Conservation (phyloP, 768 basidiomycete genomes). For the Podaxis mareebaensis region DNA sequence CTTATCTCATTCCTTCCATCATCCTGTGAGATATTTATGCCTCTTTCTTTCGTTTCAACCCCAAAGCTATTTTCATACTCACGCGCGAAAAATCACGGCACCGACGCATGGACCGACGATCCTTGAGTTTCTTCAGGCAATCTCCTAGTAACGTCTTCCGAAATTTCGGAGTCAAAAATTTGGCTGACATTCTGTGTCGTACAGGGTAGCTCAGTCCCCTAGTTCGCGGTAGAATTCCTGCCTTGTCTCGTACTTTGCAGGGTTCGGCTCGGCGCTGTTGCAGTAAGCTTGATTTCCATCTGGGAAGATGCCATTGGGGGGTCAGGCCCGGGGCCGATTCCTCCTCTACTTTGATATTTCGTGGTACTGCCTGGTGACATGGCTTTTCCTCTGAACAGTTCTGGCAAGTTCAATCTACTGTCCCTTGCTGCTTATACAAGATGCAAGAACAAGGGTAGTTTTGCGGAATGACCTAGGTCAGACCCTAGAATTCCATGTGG, state of each 20-base stretch:
- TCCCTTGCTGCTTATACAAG: too few relatives aligned
- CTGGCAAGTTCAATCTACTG: background rate
- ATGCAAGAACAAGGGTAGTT: too few relatives aligned
- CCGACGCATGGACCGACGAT: background rate
- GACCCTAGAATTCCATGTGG: too few relatives aligned
- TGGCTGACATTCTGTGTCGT: slow-evolving; percentile 43
- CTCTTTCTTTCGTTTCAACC: background rate
- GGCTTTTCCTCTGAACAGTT: slow-evolving; percentile 5
- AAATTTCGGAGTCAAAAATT: slow-evolving; percentile 39
- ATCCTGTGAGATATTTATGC: slow-evolving; percentile 36
- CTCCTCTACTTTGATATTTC: slow-evolving; percentile 49
- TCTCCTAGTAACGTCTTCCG: slow-evolving; percentile 47
- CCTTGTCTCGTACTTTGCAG: slow-evolving; percentile 39
- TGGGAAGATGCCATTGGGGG: background rate
- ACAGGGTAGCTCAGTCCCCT: slow-evolving; percentile 34
- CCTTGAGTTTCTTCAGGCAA: slow-evolving; percentile 30
- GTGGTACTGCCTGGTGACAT: slow-evolving; percentile 48
- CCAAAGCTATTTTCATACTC: background rate
- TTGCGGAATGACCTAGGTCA: too few relatives aligned
- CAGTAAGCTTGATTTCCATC: slow-evolving; percentile 28
- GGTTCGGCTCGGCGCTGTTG: slow-evolving; percentile 42
- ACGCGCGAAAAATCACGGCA: background rate
- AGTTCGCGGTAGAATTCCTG: slow-evolving; percentile 47
- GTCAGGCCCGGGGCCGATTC: slow-evolving; percentile 42
- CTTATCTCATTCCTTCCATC: slow-evolving; percentile 51